These are phyloP conservation scores for Melanogaster broomeanus DNA, from an alignment of 768 basidiomycete species.

Conservation along the genomic window DNA sequence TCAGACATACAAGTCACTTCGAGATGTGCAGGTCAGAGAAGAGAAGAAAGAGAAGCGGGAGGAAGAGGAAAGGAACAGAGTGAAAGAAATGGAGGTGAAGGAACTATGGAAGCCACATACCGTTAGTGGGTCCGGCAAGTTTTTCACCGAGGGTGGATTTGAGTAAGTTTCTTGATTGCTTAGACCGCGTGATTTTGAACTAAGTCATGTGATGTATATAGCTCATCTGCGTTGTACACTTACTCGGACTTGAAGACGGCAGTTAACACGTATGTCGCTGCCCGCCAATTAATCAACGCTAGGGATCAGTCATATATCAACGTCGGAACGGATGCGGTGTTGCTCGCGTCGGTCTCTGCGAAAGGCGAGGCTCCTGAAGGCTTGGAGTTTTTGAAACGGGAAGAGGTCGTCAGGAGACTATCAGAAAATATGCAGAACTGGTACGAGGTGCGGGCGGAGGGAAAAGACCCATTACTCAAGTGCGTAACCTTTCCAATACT, in stretches of 20 bases:
- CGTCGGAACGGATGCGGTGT: constrained; percentile 47
- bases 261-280: constrained; percentile 63
- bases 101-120: constrained; percentile 81
- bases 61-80: constrained; percentile 46
- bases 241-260: constrained; percentile 54
- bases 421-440: constrained; percentile 73
- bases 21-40: constrained; percentile 63
- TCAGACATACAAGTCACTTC: constrained; percentile 54
- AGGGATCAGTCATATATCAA: constrained; percentile 71
- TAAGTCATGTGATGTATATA: constrained; percentile 26
- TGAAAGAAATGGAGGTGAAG: constrained; percentile 55
- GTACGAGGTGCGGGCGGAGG: constrained; percentile 62
- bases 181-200: neutral
- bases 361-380: constrained; percentile 32
- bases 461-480: constrained; percentile 61
- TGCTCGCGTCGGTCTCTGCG: constrained; percentile 38
- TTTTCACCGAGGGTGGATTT: constrained; percentile 66
- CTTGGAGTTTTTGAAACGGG: constrained; percentile 63
- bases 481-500: constrained; percentile 33
- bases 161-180: constrained; percentile 47
- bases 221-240: constrained; percentile 56
- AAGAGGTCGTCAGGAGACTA: constrained; percentile 58
- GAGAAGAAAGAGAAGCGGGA: constrained; percentile 61
- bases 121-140: constrained; percentile 40
- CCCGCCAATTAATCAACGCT: constrained; percentile 63